Percentiles rank a stretch among this genome's conserved stretches.
Evolutionary conservation across 2,329 filamentous ascomycete species (phyloP).

Genomic region (Paradendryphiella salina): DNA sequence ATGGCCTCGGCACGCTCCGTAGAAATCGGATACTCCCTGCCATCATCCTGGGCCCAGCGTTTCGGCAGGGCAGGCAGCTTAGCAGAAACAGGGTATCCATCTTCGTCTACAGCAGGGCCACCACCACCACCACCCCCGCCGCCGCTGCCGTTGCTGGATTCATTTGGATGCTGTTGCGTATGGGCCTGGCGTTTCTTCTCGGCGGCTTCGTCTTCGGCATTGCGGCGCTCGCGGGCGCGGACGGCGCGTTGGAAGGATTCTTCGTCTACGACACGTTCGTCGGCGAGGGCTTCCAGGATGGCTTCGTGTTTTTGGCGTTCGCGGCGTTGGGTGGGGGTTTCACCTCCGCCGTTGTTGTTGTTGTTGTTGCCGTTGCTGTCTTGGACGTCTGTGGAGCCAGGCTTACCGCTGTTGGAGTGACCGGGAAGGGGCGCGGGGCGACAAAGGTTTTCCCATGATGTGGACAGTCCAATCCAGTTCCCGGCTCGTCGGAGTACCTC

Average conservation of each 20-base stretch:
- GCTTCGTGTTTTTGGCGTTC: constrained; percentile 66
- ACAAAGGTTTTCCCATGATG: constrained; percentile 73
- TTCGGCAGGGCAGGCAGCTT: constrained; percentile 47
- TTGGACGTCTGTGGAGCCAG: not conserved
- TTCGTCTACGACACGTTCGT: constrained; percentile 70
- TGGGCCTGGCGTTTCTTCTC: constrained; percentile 24
- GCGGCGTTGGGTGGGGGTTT: constrained; percentile 59
- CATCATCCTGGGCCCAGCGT: constrained; percentile 66
- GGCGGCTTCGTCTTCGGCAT: constrained; percentile 59
- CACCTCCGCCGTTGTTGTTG: constrained; percentile 18
- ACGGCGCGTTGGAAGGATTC: constrained; percentile 67
- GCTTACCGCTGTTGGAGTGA: constrained; percentile 6
- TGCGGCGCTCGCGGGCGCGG: constrained; percentile 60
- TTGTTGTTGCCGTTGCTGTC: constrained; percentile 2
- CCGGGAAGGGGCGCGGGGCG: constrained; percentile 51
- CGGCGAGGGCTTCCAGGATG: constrained; percentile 67
- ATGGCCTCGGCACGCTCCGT: constrained; percentile 72
- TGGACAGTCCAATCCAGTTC: constrained; percentile 69
- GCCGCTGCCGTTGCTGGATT: not conserved
- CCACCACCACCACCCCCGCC: not conserved
- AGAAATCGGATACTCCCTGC: constrained; percentile 68
- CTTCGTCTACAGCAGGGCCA: not conserved
- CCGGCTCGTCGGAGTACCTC: constrained; percentile 69
- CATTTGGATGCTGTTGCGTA: not conserved
- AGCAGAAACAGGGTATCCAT: not conserved